A percentile compares a stretch with the other conserved stretches of the same genome.
These are phyloP conservation scores for Nepenthes gracilis DNA, from an alignment of 148 eudicot species.

Conservation along the genomic window DNA sequence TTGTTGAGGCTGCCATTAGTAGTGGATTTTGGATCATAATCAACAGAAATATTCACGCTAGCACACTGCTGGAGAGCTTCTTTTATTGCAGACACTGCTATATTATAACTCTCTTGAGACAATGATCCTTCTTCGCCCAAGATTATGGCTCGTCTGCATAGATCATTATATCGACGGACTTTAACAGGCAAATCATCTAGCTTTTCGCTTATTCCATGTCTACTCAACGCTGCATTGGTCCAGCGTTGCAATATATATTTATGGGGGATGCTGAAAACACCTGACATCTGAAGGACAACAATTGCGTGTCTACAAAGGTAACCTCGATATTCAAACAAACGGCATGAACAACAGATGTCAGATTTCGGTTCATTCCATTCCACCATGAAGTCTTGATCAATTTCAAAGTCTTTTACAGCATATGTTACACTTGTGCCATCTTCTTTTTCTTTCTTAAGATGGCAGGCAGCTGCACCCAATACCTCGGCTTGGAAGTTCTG, in stretches of 20 bases:
- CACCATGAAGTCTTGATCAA: conserved; percentile 36
- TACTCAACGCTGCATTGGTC: conserved; percentile 57
- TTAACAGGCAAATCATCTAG: conserved; percentile 42
- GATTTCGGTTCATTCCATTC: conserved; percentile 44
- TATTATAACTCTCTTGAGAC: conserved; percentile 41
- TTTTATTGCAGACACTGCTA: conserved; percentile 35
- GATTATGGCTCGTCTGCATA: conserved; percentile 55
- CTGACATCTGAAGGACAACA: conserved; percentile 66
- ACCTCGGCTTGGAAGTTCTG: conserved; percentile 57
- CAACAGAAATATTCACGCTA: conserved; percentile 17
- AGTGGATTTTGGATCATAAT: conserved; percentile 23
- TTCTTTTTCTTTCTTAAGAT: conserved; percentile 51
- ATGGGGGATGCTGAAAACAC: conserved; percentile 48
- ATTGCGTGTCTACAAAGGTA: conserved; percentile 58
- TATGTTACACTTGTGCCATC: conserved; percentile 28
- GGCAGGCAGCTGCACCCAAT: conserved; percentile 68
- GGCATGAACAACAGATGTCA: conserved; percentile 50
- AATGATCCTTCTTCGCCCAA: conserved; percentile 62
- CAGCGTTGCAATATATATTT: conserved; percentile 58
- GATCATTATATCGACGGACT: conserved; percentile 53
- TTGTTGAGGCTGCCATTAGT: conserved; percentile 9
- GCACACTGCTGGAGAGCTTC: conserved; percentile 40
- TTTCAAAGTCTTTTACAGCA: conserved; percentile 53
- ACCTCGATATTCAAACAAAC: conserved; percentile 51
- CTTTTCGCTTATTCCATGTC: conserved; percentile 34